Evolutionary conservation across 371 early-diverging fungal genomes (phyloP).

Genomic region (Apophysomyces trapeziformis): DNA sequence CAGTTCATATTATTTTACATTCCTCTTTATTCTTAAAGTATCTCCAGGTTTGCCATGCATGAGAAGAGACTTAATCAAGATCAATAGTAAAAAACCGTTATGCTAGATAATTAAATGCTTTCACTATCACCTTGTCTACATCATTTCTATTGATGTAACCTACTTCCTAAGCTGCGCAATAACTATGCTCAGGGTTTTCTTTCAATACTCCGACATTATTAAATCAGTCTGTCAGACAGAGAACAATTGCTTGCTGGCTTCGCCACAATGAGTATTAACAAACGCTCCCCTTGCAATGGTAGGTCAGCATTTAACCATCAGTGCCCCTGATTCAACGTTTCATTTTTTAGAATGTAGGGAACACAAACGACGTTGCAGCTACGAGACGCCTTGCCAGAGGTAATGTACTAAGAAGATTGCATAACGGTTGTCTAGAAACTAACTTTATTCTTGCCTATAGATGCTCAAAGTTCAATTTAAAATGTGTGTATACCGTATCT

Average conservation of each 20-base stretch:
- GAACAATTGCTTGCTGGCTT: neutral
- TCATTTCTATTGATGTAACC: too few relatives aligned
- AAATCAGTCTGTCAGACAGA: too few relatives aligned
- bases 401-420: constrained; percentile 13
- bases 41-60: too few relatives aligned
- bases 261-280: constrained; percentile 15
- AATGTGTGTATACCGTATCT: constrained; percentile 39
- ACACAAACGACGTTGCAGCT: constrained; percentile 44
- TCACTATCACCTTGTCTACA: too few relatives aligned
- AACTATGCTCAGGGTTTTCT: too few relatives aligned
- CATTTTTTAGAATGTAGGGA: constrained; percentile 39
- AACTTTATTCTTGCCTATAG: constrained; percentile 16
- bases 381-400: constrained; percentile 48
- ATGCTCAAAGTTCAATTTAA: constrained; percentile 30
- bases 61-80: too few relatives aligned
- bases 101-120: too few relatives aligned
- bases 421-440: neutral
- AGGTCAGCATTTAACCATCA: neutral
- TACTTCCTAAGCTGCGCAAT: too few relatives aligned
- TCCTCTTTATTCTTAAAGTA: too few relatives aligned
- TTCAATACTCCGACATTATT: neutral
- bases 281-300: constrained; percentile 28
- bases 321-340: neutral
- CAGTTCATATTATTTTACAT: too few relatives aligned
- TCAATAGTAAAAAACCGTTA: too few relatives aligned